Evolutionary conservation across 345 rosid species (phyloP), one percentile per base, ranked within the genome.

Genomic region (Noccaea bulbosa): DNA sequence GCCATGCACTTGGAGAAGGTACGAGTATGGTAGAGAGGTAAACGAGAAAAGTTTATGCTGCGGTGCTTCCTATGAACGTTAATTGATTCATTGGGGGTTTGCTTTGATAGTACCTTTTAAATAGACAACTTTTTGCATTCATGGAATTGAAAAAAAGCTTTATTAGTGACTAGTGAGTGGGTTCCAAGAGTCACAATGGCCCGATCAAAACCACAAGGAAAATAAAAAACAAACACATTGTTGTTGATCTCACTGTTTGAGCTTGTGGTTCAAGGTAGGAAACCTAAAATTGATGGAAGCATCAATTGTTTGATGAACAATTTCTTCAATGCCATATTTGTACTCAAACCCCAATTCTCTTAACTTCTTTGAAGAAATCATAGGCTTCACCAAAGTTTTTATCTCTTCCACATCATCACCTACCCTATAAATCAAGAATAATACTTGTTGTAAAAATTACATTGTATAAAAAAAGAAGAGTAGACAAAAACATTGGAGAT

Each of bases 361-460:
- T 30, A 87, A 62, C 81, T 84, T 88, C 83, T 79, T 82, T 10
- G 97, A 89, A 50, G 96, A 93, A 66, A 93, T 88, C 65, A 69
- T 79, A 52, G 85, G 78, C 51, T 82, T 87, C 44, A 72, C 32
- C 71, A 41, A n/a, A 46, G 62, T 12, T 27, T 72, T 33, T 46
- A 47, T 56, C 33, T 65, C 71, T 50, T 72, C 67, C 34, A 50
- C 77, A 11, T 69, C 79, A 17, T 75, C 80, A 56, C 60, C 64
- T 48, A 57, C 52, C 79, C 90, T 86, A 79, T 6, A 60, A 43
- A 40, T 33, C 22, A 43, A 50, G 9, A 62, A 45, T 2, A 59
- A 7, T 1, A 51, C 8, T 0, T 8, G 22, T n/a, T 14, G 1
- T 5, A 41, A 16, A 22, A 2, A 11, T 47, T 7, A 20, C 22